Percentiles rank a stretch among this genome's conserved stretches.
Evolutionary conservation across 1,284 basidiomycete species (phyloP).

Genomic region (Fistulinella cinereoalba): DNA sequence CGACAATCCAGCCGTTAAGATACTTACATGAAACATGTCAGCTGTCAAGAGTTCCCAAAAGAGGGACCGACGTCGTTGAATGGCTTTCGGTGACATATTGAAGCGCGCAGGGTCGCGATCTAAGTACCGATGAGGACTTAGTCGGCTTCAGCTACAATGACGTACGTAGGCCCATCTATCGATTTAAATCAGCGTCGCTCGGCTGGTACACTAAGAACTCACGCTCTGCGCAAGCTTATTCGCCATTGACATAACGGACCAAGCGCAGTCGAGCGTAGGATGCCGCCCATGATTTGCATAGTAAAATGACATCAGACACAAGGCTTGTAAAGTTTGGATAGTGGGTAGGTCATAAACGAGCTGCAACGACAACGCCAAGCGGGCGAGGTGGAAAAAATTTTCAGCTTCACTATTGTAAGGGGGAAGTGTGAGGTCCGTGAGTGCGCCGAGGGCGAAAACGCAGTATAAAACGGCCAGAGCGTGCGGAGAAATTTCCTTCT

Average conservation of each 20-base stretch:
- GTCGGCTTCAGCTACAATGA: slow-evolving; percentile 7
- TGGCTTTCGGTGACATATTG: slow-evolving; percentile 50
- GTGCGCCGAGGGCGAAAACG: slow-evolving; percentile 57
- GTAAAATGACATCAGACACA: slow-evolving; percentile 53
- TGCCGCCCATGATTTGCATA: slow-evolving; percentile 52
- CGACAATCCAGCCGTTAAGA: not conserved
- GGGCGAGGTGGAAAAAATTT: slow-evolving; percentile 55
- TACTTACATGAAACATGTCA: slow-evolving; percentile 48
- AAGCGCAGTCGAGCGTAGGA: slow-evolving; percentile 52
- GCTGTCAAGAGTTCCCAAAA: slow-evolving; percentile 58
- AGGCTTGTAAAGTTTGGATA: slow-evolving; percentile 58
- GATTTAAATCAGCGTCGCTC: slow-evolving; percentile 11
- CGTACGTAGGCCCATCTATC: slow-evolving; percentile 56
- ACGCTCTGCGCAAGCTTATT: slow-evolving; percentile 59
- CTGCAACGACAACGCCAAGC: slow-evolving; percentile 55
- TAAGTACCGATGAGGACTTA: slow-evolving; percentile 25
- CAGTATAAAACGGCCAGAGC: slow-evolving; percentile 55
- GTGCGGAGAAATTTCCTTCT: slow-evolving; percentile 45
- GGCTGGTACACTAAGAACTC: slow-evolving; percentile 24
- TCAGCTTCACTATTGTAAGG: slow-evolving; percentile 59
- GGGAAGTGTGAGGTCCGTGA: slow-evolving; percentile 61
- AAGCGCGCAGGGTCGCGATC: slow-evolving; percentile 62
- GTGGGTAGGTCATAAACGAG: slow-evolving; percentile 63
- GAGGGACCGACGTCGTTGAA: slow-evolving; percentile 51
- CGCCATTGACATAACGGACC: slow-evolving; percentile 49